phyloP scores from a whole-genome alignment of 371 early-diverging fungal genomes.

The Mortierella sp. region DNA sequence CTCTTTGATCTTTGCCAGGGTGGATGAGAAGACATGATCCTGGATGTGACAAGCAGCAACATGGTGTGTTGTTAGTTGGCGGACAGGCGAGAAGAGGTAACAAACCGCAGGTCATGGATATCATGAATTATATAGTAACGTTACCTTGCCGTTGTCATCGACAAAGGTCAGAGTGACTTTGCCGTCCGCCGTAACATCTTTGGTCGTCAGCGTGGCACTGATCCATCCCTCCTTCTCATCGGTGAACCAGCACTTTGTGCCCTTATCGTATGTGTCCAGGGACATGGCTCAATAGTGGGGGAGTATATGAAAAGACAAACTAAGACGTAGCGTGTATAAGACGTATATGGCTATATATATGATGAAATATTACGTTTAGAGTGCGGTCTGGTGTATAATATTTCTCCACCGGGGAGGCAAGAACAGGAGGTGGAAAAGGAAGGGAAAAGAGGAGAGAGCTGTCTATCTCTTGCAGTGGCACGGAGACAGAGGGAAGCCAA shows the following conservation, averaged over 20 bases:
- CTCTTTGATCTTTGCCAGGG: slow-evolving; percentile 73
- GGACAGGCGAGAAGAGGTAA: background rate
- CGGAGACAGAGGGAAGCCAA: slow-evolving; percentile 6
- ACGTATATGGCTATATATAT: background rate
- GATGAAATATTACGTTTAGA: background rate
- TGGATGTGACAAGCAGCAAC: background rate
- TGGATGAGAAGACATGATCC: slow-evolving; percentile 77
- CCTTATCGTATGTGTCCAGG: slow-evolving; percentile 72
- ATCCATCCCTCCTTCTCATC: slow-evolving; percentile 91
- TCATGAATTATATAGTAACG: too few species aligned
- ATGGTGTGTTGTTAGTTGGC: background rate
- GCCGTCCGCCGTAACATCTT: slow-evolving; percentile 65
- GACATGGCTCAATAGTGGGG: slow-evolving; percentile 36
- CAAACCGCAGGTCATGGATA: background rate
- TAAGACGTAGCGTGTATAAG: too few species aligned
- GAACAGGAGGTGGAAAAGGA: background rate
- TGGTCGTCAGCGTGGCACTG: slow-evolving; percentile 70
- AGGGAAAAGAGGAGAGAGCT: slow-evolving; percentile 5
- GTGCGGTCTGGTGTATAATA: background rate
- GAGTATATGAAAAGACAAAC: too few species aligned
- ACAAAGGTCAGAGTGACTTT: slow-evolving; percentile 71
- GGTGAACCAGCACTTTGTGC: slow-evolving; percentile 88
- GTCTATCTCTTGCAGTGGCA: slow-evolving; percentile 3
- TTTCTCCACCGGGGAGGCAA: too few species aligned
- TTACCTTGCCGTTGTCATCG: slow-evolving; percentile 64